Percentiles rank a stretch among this genome's conserved stretches.
Evolutionary conservation across 1,284 basidiomycete genomes (phyloP).

Genomic region (Macrocystidia cucumis): DNA sequence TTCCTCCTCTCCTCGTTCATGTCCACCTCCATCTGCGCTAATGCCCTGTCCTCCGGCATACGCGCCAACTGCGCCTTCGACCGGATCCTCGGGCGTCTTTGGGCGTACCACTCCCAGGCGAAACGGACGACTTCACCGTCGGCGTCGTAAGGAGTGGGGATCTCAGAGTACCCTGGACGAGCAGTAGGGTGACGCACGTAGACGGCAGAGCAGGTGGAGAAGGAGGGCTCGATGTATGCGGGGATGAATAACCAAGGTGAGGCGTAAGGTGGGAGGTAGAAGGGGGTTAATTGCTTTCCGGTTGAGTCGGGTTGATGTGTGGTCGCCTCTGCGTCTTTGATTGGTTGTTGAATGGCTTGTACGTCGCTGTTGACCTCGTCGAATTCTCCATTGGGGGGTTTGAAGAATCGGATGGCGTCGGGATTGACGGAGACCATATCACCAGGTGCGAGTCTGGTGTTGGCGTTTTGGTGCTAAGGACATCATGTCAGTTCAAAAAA

Average conservation of each 20-base stretch:
- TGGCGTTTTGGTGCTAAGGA: constrained; percentile 72
- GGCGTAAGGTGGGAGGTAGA: constrained; percentile 79
- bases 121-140: constrained; percentile 73
- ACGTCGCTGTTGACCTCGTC: background rate
- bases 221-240: constrained; percentile 90
- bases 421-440: constrained; percentile 52
- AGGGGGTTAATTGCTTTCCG: constrained; percentile 37
- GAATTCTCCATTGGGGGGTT: background rate
- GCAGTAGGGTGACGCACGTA: constrained; percentile 89
- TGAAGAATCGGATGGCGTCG: constrained; percentile 46
- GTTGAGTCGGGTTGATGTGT: background rate
- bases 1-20: constrained; percentile 15
- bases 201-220: constrained; percentile 85
- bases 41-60: constrained; percentile 58
- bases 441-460: constrained; percentile 88
- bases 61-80: constrained; percentile 59
- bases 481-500: constrained; percentile 1
- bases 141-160: constrained; percentile 91
- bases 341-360: background rate
- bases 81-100: constrained; percentile 59
- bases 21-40: constrained; percentile 21
- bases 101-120: constrained; percentile 78
- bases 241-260: constrained; percentile 94
- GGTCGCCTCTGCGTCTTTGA: constrained; percentile 4
- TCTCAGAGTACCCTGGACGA: constrained; percentile 73